These are phyloP conservation scores for Coemansia sp. DNA, from an alignment of 192 early-diverging fungal species.

Conservation along the genomic window DNA sequence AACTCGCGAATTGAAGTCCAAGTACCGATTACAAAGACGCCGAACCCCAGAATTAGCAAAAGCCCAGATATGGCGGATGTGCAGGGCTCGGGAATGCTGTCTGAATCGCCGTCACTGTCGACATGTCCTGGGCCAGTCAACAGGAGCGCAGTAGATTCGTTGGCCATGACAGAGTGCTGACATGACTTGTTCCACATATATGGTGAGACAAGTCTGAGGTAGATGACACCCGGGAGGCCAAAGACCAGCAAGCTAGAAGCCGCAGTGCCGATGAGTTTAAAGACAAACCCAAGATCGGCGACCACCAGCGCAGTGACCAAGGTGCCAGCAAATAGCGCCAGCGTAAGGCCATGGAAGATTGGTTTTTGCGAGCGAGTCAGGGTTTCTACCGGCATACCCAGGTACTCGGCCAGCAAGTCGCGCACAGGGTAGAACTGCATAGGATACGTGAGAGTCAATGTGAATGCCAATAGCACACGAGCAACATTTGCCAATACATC, in stretches of 20 bases:
- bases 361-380: neutral
- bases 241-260: slow-evolving; percentile 49
- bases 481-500: slow-evolving; percentile 65
- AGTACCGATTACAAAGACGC: slow-evolving; percentile 47
- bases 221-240: slow-evolving; percentile 45
- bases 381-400: slow-evolving; percentile 28
- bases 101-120: neutral
- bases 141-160: neutral
- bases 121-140: neutral
- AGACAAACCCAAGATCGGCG: slow-evolving; percentile 52
- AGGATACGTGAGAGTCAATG: slow-evolving; percentile 62
- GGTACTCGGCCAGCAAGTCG: slow-evolving; percentile 22
- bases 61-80: slow-evolving; percentile 24
- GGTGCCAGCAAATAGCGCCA: slow-evolving; percentile 38
- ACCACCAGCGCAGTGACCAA: slow-evolving; percentile 33
- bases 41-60: slow-evolving; percentile 26
- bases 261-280: slow-evolving; percentile 52
- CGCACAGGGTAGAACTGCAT: slow-evolving; percentile 58
- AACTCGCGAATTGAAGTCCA: slow-evolving; percentile 36
- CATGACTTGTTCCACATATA: slow-evolving; percentile 15
- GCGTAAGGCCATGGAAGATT: slow-evolving; percentile 20
- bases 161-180: neutral
- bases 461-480: slow-evolving; percentile 61
- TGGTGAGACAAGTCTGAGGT: slow-evolving; percentile 39
- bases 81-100: slow-evolving; percentile 29